phyloP scores from a whole-genome alignment of 805 yeast genomes.

The Barnettozyma californica region DNA sequence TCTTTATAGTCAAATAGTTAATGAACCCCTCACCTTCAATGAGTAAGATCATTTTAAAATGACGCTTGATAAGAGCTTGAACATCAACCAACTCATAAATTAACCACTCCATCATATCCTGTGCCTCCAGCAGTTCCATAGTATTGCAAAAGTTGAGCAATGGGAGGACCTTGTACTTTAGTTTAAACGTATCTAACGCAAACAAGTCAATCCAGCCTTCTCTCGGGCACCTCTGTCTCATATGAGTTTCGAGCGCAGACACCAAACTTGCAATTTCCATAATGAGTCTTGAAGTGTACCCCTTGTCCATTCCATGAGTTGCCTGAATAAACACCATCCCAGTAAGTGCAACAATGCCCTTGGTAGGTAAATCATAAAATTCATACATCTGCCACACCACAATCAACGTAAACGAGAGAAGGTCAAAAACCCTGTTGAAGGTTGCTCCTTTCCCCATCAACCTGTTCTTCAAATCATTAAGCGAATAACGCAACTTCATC shows the following conservation, averaged over 20 bases:
- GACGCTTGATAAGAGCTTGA: not conserved
- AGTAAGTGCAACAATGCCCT: not conserved
- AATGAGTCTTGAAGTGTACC: not conserved
- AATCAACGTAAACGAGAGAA: not conserved
- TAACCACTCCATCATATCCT: not conserved
- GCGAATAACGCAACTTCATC: conserved; percentile 1
- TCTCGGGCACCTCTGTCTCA: not conserved
- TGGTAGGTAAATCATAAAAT: not conserved
- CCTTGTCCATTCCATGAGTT: not conserved
- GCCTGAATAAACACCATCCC: not conserved
- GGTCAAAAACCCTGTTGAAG: not conserved
- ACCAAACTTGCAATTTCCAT: not conserved
- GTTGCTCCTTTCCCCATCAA: not conserved
- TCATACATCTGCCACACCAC: conserved; percentile 4
- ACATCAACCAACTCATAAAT: conserved; percentile 2
- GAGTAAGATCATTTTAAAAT: not conserved
- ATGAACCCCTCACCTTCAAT: not conserved
- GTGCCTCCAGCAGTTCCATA: not conserved
- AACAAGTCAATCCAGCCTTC: conserved; percentile 4
- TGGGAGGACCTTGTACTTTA: conserved; percentile 4
- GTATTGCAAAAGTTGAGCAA: not conserved
- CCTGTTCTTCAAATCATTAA: not conserved
- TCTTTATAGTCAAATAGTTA: not conserved
- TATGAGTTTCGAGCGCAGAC: not conserved
- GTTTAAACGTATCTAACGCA: not conserved